Conservation (phyloP, 805 yeast genomes). For the Hanseniaspora vineae region DNA sequence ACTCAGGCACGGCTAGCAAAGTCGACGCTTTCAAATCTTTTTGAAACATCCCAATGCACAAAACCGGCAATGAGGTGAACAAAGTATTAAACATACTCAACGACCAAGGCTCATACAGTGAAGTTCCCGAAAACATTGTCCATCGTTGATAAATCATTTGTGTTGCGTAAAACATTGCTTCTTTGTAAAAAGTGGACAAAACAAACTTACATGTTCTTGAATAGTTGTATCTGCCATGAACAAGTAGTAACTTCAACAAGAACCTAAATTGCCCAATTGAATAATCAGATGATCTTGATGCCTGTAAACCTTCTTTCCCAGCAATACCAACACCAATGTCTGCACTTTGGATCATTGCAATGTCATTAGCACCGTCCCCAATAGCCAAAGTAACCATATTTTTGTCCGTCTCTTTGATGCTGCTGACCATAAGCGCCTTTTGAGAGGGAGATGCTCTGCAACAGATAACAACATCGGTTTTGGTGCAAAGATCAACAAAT, state of each 20-base stretch:
- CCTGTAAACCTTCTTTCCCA: slow-evolving; percentile 94
- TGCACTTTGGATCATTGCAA: slow-evolving; percentile 98
- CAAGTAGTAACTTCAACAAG: slow-evolving; percentile 67
- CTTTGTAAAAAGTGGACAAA: slow-evolving; percentile 89
- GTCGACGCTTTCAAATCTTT: slow-evolving; percentile 84
- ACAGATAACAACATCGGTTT: slow-evolving; percentile 82
- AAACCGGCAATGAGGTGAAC: slow-evolving; percentile 84
- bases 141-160: slow-evolving; percentile 80
- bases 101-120: slow-evolving; percentile 92
- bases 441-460: slow-evolving; percentile 97
- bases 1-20: slow-evolving; percentile 79
- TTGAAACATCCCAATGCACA: slow-evolving; percentile 91
- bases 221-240: slow-evolving; percentile 94
- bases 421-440: slow-evolving; percentile 77
- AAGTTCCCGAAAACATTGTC: slow-evolving; percentile 83
- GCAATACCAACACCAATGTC: slow-evolving; percentile 97
- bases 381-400: slow-evolving; percentile 79
- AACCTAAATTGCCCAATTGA: slow-evolving; percentile 91
- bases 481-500: slow-evolving; percentile 74
- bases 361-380: slow-evolving; percentile 99
- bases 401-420: slow-evolving; percentile 60
- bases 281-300: slow-evolving; percentile 89
- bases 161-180: slow-evolving; percentile 74
- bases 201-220: slow-evolving; percentile 86
- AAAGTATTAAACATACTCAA: slow-evolving; percentile 93